Conservation (phyloP, 768 basidiomycete genomes). For the Leccinum longicurvipes region DNA sequence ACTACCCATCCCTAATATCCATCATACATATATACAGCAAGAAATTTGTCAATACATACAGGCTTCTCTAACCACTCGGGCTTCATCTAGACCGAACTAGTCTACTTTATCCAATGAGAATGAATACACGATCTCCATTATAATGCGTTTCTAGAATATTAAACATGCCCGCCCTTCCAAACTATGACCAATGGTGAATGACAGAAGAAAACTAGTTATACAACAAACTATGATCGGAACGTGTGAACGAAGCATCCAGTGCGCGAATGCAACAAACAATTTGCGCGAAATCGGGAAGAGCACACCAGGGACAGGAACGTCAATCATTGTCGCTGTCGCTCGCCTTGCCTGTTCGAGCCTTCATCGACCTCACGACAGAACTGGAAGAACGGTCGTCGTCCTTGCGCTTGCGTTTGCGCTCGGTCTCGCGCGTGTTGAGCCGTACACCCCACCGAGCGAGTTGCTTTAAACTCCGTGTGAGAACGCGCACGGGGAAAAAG, state of each 20-base stretch:
- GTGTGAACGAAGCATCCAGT: conserved; percentile 6
- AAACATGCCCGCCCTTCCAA: conserved; percentile 2
- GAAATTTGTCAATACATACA: not conserved
- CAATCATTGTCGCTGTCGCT: conserved; percentile 28
- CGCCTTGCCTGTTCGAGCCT: conserved; percentile 4
- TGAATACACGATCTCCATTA: conserved; percentile 9
- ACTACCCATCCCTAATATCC: not conserved
- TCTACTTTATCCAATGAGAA: not conserved
- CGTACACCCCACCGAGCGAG: conserved; percentile 34
- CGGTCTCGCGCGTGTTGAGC: conserved; percentile 36
- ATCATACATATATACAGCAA: not conserved
- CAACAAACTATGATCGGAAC: conserved; percentile 9
- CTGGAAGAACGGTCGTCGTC: conserved; percentile 7
- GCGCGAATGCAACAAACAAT: conserved; percentile 1
- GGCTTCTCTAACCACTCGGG: not conserved
- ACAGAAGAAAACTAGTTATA: conserved; percentile 12
- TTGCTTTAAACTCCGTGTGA: conserved; percentile 24
- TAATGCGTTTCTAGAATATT: conserved; percentile 3
- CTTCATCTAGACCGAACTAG: not conserved
- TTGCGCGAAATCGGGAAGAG: not conserved
- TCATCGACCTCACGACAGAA: conserved; percentile 3
- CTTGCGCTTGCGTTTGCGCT: conserved; percentile 36
- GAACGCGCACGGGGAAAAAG: not conserved
- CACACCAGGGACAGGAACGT: not conserved
- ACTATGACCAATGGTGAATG: conserved; percentile 6